These are phyloP conservation scores for Xylariaceae sp. DNA, from an alignment of 2,329 filamentous ascomycete species.

Conservation along the genomic window DNA sequence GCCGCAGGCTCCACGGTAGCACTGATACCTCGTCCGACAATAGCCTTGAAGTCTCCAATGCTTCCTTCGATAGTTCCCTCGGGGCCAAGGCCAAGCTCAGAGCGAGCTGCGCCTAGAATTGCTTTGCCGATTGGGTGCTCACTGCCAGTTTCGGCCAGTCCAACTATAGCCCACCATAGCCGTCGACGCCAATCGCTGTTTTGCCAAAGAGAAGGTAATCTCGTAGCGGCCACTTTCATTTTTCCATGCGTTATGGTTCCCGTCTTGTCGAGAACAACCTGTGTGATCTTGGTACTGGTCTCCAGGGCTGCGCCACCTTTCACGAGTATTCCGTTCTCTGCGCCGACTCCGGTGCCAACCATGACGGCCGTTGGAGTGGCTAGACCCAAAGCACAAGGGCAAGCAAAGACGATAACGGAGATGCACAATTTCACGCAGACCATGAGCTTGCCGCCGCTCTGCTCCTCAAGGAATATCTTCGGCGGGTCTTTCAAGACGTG, in stretches of 20 bases:
- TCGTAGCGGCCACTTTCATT: slow-evolving; percentile 79
- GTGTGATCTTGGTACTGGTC: slow-evolving; percentile 80
- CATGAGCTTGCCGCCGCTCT: slow-evolving; percentile 88
- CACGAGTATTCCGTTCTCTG: slow-evolving; percentile 93
- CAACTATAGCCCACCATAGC: slow-evolving; percentile 94
- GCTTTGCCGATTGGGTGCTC: slow-evolving; percentile 96
- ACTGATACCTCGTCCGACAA: slow-evolving; percentile 78
- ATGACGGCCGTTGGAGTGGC: slow-evolving; percentile 96
- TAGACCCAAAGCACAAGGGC: slow-evolving; percentile 91
- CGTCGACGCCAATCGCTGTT: slow-evolving; percentile 60
- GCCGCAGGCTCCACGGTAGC: slow-evolving; percentile 74
- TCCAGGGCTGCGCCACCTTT: slow-evolving; percentile 93
- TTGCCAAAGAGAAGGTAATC: slow-evolving; percentile 64
- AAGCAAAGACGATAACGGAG: slow-evolving; percentile 96
- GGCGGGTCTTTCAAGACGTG: slow-evolving; percentile 81
- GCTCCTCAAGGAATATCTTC: slow-evolving; percentile 72
- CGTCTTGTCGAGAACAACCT: slow-evolving; percentile 92
- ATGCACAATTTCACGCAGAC: slow-evolving; percentile 97
- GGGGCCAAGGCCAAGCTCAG: slow-evolving; percentile 63
- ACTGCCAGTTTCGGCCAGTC: slow-evolving; percentile 90
- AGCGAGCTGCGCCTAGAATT: slow-evolving; percentile 68
- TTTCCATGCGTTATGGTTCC: slow-evolving; percentile 91
- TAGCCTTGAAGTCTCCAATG: slow-evolving; percentile 76
- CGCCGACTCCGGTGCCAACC: slow-evolving; percentile 96
- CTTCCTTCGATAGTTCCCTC: slow-evolving; percentile 77